Evolutionary conservation across 2,329 filamentous ascomycete species (phyloP), one percentile per base, ranked within the genome.

Genomic region (Elsinoe ampelina): DNA sequence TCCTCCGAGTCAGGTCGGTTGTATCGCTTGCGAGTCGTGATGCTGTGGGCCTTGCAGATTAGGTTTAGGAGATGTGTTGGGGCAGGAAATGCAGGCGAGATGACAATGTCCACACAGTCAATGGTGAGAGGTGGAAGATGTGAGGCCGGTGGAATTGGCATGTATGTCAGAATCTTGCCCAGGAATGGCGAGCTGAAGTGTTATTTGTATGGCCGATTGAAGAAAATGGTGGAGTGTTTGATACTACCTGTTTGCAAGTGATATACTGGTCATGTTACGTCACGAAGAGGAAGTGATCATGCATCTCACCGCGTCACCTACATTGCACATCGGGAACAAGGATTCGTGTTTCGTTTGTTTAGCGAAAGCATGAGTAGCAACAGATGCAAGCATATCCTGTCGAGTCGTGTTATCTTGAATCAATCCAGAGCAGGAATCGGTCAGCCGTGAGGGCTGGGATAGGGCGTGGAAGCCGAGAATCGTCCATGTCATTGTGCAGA

Each of bases 251-350:
- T 45, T 45, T 45, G 41, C 41, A 26, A 13, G 17, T 22, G 26
- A 26, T 45, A 52, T 52, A 13, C 48, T 19, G 48, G 48, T 39
- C 32, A 35, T 52, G 48, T 52, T 52, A 52, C 48, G 48, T 52
- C 48, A 52, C 48, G 32, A 52, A 52, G 15, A 51, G 32, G 30
- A 26, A n/a, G 48, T 38, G 48, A 15, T 52, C 26, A 22, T 34
- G 45, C n/a, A 50, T 50, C 34, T 30, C 20, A 34, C 45, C 45
- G 34, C 45, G 45, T 50, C 45, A 50, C 45, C 7, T 19, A 45
- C 41, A 45, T 7, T 13, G 20, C 12, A 26, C 19, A 45, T 26
- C 41, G 41, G 41, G 41, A 13, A 12, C 26, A 2, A 45, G 19
- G 41, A 45, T 22, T 45, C 41, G 26, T 45, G 41, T 45, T 11